A percentile compares a stretch with the other conserved stretches of the same genome.
These are phyloP conservation scores for Cytospora paraplurivora DNA, from an alignment of 2,329 filamentous ascomycete genomes.

Conservation along the genomic window DNA sequence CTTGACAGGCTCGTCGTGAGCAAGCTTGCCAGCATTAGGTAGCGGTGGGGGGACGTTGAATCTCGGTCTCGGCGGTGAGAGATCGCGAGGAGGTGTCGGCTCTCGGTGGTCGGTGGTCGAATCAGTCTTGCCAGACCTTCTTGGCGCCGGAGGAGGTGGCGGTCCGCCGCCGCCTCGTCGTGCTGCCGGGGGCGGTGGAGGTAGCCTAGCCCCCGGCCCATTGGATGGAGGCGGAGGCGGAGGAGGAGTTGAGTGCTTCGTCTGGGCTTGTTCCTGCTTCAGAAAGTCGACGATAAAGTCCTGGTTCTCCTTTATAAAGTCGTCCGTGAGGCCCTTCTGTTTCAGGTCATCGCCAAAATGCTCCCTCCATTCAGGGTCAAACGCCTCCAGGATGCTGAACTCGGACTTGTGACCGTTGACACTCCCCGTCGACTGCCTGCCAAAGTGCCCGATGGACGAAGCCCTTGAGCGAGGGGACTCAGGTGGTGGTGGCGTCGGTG, in stretches of 20 bases:
- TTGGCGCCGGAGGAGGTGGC: slow-evolving; percentile 59
- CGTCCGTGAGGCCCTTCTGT: slow-evolving; percentile 64
- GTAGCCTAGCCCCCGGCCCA: slow-evolving; percentile 43
- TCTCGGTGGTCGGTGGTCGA: slow-evolving; percentile 42
- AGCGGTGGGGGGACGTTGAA: slow-evolving; percentile 88
- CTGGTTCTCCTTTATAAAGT: slow-evolving; percentile 68
- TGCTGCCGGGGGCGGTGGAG: slow-evolving; percentile 42
- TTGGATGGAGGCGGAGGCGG: slow-evolving; percentile 41
- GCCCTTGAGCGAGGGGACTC: slow-evolving; percentile 55
- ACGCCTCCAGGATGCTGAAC: slow-evolving; percentile 63
- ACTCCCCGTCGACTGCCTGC: slow-evolving; percentile 47
- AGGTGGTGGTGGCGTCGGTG: slow-evolving; percentile 56
- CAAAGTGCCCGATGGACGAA: slow-evolving; percentile 40
- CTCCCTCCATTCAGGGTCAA: slow-evolving; percentile 66
- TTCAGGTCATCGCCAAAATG: slow-evolving; percentile 66
- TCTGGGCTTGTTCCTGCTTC: slow-evolving; percentile 55
- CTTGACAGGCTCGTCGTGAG: slow-evolving; percentile 55
- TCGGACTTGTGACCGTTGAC: slow-evolving; percentile 52
- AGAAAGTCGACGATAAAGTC: slow-evolving; percentile 69
- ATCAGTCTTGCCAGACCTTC: slow-evolving; percentile 59
- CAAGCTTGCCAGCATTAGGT: slow-evolving; percentile 86
- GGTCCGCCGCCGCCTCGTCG: slow-evolving; percentile 44
- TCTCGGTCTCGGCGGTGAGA: slow-evolving; percentile 68
- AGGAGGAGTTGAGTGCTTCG: slow-evolving; percentile 46
- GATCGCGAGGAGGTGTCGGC: slow-evolving; percentile 67